phyloP scores from a whole-genome alignment of 2,329 filamentous ascomycete species.

The Cercospora canescens region DNA sequence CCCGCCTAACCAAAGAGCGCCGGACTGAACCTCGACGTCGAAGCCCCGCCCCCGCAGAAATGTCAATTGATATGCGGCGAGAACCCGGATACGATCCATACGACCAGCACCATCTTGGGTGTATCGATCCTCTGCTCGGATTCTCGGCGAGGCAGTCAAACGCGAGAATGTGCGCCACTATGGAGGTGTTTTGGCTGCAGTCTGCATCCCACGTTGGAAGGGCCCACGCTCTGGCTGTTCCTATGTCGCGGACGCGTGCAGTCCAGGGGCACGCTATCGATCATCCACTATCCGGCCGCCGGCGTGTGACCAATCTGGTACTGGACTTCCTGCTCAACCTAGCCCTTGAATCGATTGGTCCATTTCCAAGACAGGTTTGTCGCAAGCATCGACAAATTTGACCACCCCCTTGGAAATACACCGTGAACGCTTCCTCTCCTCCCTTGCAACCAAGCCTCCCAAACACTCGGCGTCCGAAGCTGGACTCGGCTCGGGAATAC shows the following conservation, averaged over 20 bases:
- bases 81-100: neutral
- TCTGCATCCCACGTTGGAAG: neutral
- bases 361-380: neutral
- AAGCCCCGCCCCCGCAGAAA: neutral
- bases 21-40: neutral
- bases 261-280: neutral
- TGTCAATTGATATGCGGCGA: neutral
- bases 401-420: neutral
- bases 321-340: neutral
- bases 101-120: neutral
- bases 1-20: neutral
- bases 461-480: neutral
- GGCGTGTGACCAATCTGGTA: neutral
- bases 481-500: neutral
- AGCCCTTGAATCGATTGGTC: neutral
- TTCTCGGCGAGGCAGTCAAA: neutral
- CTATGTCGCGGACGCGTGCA: neutral
- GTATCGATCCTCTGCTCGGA: neutral
- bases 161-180: neutral
- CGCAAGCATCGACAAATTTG: neutral
- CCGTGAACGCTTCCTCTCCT: neutral
- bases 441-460: neutral
- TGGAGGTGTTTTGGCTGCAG: neutral
- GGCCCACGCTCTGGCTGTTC: neutral
- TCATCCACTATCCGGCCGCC: neutral